Conservation (phyloP, 192 early-diverging fungal genomes). For the Radiomyces spectabilis region DNA sequence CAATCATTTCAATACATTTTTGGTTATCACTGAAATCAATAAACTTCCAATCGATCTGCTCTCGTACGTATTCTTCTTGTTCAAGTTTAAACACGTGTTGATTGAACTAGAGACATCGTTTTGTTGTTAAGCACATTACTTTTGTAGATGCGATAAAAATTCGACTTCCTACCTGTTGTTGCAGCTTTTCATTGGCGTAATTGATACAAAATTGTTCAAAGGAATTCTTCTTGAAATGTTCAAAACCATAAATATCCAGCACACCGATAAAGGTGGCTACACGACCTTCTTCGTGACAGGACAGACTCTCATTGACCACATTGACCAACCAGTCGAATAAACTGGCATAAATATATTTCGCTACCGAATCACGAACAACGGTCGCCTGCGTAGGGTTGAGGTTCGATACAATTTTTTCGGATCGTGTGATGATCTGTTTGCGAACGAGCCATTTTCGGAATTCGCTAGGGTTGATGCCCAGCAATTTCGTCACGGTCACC, state of each 20-base stretch:
- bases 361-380: constrained; percentile 85
- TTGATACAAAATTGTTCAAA: constrained; percentile 99
- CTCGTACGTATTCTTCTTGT: constrained; percentile 96
- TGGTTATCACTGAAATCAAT: constrained; percentile 99
- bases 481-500: constrained; percentile 52
- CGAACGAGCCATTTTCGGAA: constrained; percentile 95
- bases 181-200: constrained; percentile 96
- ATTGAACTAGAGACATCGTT: constrained; percentile 94
- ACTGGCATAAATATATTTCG: constrained; percentile 94
- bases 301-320: constrained; percentile 80
- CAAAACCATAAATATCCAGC: constrained; percentile 98
- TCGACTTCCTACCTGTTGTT: constrained; percentile 57
- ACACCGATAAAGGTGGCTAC: constrained; percentile 87
- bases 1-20: constrained; percentile 97
- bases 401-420: constrained; percentile 84
- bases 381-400: constrained; percentile 66
- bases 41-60: constrained; percentile 96
- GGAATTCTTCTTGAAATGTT: constrained; percentile 98
- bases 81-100: constrained; percentile 98
- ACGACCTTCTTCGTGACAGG: constrained; percentile 33
- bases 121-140: not conserved
- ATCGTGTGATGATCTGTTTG: constrained; percentile 84
- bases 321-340: constrained; percentile 96
- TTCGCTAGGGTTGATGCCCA: constrained; percentile 69
- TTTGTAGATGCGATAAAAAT: not conserved